These are phyloP conservation scores for Mariannaea sp. DNA, from an alignment of 2,329 filamentous ascomycete species.

Conservation along the genomic window DNA sequence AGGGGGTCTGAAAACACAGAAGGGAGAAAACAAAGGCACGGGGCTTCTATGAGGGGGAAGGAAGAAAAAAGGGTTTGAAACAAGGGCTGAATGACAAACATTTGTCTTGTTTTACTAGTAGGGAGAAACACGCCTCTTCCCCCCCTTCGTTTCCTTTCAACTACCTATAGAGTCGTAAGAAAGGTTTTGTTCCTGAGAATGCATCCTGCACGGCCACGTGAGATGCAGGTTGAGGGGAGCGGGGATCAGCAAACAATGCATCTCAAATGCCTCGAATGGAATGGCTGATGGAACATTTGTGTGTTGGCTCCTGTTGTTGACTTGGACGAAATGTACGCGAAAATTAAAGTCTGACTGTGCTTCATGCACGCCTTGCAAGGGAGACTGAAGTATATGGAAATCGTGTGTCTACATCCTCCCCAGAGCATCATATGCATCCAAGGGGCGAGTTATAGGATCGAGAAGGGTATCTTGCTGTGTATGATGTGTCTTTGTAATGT, in stretches of 20 bases:
- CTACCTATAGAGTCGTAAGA: too few species aligned
- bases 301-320: neutral
- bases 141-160: constrained; percentile 23
- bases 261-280: neutral
- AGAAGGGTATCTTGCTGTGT: neutral
- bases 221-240: neutral
- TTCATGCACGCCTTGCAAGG: neutral
- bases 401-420: constrained; percentile 3
- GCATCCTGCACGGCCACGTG: constrained; percentile 8
- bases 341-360: neutral
- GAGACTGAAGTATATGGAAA: too few species aligned
- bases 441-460: constrained; percentile 2
- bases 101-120: constrained; percentile 22
- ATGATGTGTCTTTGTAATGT: neutral
- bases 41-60: neutral
- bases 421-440: neutral
- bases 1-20: neutral
- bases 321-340: neutral
- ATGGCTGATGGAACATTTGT: neutral
- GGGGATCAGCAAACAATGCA: neutral
- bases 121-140: constrained; percentile 14
- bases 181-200: too few species aligned
- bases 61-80: constrained; percentile 10
- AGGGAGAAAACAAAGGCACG: neutral
- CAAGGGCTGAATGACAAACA: neutral